Conservation (phyloP, 352 stramenopile species). For the Phytophthora pistaciae region DNA sequence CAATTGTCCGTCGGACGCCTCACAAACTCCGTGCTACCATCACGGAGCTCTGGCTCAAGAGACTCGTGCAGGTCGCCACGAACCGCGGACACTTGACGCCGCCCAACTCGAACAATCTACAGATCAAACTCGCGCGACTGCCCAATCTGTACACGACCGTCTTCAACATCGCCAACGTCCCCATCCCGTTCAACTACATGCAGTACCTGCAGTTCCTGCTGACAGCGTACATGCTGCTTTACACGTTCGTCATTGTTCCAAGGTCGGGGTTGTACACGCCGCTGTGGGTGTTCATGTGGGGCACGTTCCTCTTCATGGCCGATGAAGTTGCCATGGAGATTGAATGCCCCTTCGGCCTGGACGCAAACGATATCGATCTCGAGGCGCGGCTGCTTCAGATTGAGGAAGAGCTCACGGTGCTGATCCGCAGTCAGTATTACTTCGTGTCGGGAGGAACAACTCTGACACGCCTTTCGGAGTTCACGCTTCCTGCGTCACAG, state of each 20-base stretch:
- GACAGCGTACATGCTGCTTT: constrained; percentile 79
- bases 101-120: constrained; percentile 65
- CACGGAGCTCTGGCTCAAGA: constrained; percentile 83
- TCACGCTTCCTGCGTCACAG: constrained; percentile 6
- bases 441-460: constrained; percentile 70
- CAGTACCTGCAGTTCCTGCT: constrained; percentile 83
- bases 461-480: constrained; percentile 34
- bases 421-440: constrained; percentile 86
- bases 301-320: constrained; percentile 83
- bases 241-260: constrained; percentile 87
- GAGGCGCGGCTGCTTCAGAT: constrained; percentile 79
- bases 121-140: constrained; percentile 74
- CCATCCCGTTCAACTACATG: constrained; percentile 90
- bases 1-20: constrained; percentile 65
- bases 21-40: constrained; percentile 82
- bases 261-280: constrained; percentile 78
- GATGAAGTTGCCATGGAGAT: constrained; percentile 89
- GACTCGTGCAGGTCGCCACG: constrained; percentile 71
- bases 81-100: constrained; percentile 66
- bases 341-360: constrained; percentile 81
- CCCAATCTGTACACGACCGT: constrained; percentile 82
- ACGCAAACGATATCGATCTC: constrained; percentile 86
- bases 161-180: constrained; percentile 88
- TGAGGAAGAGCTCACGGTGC: constrained; percentile 83
- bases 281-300: constrained; percentile 84